Base-by-base conservation (phyloP, 2,329 filamentous ascomycete species). In the Hymenoscyphus albidus region DNA sequence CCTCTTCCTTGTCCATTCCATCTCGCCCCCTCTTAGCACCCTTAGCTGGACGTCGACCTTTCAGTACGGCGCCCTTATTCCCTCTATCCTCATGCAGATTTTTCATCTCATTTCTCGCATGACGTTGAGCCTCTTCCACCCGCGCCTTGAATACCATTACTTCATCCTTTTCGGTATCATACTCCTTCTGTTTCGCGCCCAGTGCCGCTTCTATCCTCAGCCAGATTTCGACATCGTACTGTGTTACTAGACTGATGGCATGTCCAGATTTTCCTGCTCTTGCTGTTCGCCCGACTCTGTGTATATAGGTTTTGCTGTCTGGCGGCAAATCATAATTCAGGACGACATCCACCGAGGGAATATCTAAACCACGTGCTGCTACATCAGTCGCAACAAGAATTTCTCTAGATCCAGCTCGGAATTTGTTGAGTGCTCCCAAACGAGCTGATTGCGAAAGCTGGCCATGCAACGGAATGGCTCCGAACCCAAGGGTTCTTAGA, bases 321-420 rank as follows among this genome's bases (percentile, higher is more conserved):
- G 87, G 85, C 0, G 93, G 92, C 2, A 97, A 79, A 73, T 97
- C 93, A 70, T 88, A 91, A 78, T 97, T 97, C 69, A 97, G 77
- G 2, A 97, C 91, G 0, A 94, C 80, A 69, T 96, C 92, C 13
- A 97, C 93, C n/a, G 87, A 89, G 13, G 93, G 93, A 58, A 97
- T 96, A 80, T 97, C 93, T 6, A 97, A 82, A 82, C 93, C 94
- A 75, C 93, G 88, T 0, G 93, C 91, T 1, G 93, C 93, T n/a
- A 97, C 92, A 76, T 97, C 93, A 0, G 93, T 97, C 12, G 93
- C 93, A 3, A 97, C 90, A 3, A 99, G 85, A 48, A 99, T 94
- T 69, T 96, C 87, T 54, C 93, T 84, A n/a, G 84, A 86, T 7
- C 88, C 87, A 2, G 89, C 82, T 62, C 90, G 88, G 82, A 99